Evolutionary conservation across 106 monocot species (phyloP), one percentile per base, ranked within the genome.

Genomic region (Platanthera guangdongensis): DNA sequence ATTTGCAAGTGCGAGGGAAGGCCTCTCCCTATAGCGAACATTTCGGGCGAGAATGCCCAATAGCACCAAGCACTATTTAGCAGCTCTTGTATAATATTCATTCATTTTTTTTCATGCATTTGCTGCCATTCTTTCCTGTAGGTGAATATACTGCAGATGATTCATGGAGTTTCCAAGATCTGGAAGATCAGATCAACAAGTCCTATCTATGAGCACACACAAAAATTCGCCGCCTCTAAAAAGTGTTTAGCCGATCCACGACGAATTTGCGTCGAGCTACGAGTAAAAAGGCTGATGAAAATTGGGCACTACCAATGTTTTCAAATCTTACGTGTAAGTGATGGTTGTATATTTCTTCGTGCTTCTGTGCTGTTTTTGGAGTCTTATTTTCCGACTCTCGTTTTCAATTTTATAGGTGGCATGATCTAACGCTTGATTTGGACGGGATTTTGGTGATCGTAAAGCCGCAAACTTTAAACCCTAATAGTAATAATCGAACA

Each of bases 71-170:
- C 39, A 39, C 39, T 11, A 65, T 65, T 7, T 65, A 28, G 11
- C 11, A 30, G 2, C 18, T 65, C 28, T 18, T 10, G 9, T 10
- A 65, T 10, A 65, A 65, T 65, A 30, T 32, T 32, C 15, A 65
- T 65, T 0, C 8, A n/a, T 30, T 10, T 65, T 30, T 65, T 30
- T 65, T 65, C 59, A 6, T 65, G 39, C 65, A 65, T 65, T 10
- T 10, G 5, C 11, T 30, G 65, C 4, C 47, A 15, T 13, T 10
- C 2, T 71, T 9, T 75, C 74, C 76, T 80, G 11, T 90, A 95
- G 96, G 96, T 14, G 85, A 93, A 77, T 96, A 80, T 84, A 87
- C 87, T 28, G 96, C 74, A 30, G 84, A 93, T 91, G 96, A 96
- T 72, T 93, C 96, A 57, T 96, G 90, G 92, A 89, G 80, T 72